Base-by-base conservation (phyloP, 495 filamentous ascomycete genomes). In the Thermothielavioides terrestris region DNA sequence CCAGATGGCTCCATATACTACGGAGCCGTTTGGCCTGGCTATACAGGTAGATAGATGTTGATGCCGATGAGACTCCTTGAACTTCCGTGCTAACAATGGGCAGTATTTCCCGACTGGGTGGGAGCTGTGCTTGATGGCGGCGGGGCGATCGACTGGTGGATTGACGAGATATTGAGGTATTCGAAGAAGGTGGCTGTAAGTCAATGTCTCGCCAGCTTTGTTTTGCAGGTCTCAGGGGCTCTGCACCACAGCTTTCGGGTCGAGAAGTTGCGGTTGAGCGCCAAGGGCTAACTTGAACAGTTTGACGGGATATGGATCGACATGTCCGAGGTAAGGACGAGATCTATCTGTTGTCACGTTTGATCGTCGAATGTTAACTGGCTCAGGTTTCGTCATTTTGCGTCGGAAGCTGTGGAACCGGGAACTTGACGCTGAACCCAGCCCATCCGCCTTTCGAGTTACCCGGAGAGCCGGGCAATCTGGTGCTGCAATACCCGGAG, bases 241-340 rank as follows among this genome's bases (percentile, higher is more conserved):
- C n/a, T n/a, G n/a, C n/a, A n/a, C n/a, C n/a, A n/a, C n/a, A n/a
- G n/a, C n/a, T n/a, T n/a, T n/a, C n/a, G n/a, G n/a, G n/a, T n/a
- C n/a, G n/a, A n/a, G n/a, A n/a, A n/a, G n/a, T n/a, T n/a, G n/a
- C n/a, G n/a, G 5, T 44, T 1, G n/a, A 34, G 25, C n/a, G n/a
- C 2, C 23, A 28, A 3, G 8, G 8, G 25, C 38, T 49, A 12
- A 57, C 45, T 30, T 11, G 28, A 2, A 9, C 56, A 62, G 73
- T 89, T 90, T 51, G 89, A 94, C 61, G 89, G 84, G 6, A 77
- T 92, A 32, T 95, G 88, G 89, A 92, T 92, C 40, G 86, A 90
- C 53, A 89, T 89, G 85, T 87, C 82, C 35, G 86, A 90, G 60
- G 81, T 57, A 49, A 40, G 12, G 20, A n/a, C n/a, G n/a, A n/a